Evolutionary conservation across 805 yeast genomes (phyloP).

Genomic region (Lachancea meyersii): DNA sequence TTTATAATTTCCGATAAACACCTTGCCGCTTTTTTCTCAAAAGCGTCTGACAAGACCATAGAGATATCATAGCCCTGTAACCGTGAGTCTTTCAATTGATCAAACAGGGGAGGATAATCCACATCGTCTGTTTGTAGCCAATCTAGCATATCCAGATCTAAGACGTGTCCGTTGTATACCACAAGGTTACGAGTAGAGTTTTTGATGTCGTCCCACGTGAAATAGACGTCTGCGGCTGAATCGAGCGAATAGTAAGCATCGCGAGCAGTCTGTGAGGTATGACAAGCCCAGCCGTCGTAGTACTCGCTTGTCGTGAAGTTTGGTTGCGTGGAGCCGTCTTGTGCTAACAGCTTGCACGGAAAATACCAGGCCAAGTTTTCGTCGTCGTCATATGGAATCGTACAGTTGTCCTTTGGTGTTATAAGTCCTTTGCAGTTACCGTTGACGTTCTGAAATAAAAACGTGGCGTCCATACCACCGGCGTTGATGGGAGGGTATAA

Average conservation of each 20-base stretch:
- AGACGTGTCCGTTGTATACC: constrained; percentile 83
- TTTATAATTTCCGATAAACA: constrained; percentile 81
- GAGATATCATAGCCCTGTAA: constrained; percentile 80
- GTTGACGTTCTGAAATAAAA: constrained; percentile 85
- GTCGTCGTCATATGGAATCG: constrained; percentile 61
- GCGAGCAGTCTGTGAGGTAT: constrained; percentile 68
- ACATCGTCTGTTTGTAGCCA: constrained; percentile 71
- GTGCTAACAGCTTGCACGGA: constrained; percentile 73
- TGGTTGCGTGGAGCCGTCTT: constrained; percentile 66
- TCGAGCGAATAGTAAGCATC: constrained; percentile 54
- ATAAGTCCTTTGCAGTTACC: constrained; percentile 82
- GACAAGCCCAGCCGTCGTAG: constrained; percentile 88
- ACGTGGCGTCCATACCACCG: constrained; percentile 80
- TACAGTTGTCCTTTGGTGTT: constrained; percentile 56
- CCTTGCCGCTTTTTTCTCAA: constrained; percentile 64
- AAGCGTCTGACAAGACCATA: constrained; percentile 54
- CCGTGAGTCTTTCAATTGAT: constrained; percentile 48
- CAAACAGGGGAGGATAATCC: constrained; percentile 66
- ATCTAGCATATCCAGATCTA: constrained; percentile 69
- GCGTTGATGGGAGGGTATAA: constrained; percentile 82
- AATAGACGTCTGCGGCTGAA: constrained; percentile 69
- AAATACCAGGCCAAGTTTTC: constrained; percentile 87
- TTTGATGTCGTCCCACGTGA: constrained; percentile 81
- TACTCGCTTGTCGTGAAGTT: constrained; percentile 51
- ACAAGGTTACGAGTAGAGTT: constrained; percentile 68